Percentiles rank a stretch among this genome's conserved stretches.
Evolutionary conservation across 306 rosid genomes (phyloP).

Genomic region (Vigna radiata): DNA sequence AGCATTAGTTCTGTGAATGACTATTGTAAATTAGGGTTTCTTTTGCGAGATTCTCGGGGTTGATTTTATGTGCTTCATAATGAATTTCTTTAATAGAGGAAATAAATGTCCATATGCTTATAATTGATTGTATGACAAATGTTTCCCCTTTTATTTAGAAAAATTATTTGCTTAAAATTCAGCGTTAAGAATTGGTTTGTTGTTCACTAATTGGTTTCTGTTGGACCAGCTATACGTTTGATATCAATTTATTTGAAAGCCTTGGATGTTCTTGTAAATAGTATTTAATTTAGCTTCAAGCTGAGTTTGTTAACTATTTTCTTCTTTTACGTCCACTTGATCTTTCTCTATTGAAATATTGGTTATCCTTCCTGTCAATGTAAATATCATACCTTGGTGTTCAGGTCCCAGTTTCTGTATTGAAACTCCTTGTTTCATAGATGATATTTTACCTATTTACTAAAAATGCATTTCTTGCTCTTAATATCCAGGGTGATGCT

Average conservation of each 20-base stretch:
- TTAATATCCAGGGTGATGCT: conserved; percentile 55
- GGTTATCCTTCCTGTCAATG: too few species aligned
- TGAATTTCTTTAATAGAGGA: neutral
- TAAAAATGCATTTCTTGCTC: neutral
- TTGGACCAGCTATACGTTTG: too few species aligned
- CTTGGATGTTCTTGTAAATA: neutral
- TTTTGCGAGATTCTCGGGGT: neutral
- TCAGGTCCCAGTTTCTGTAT: neutral
- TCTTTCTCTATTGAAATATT: too few species aligned
- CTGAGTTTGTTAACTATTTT: neutral
- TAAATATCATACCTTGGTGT: too few species aligned
- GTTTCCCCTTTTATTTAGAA: too few species aligned
- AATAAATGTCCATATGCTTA: too few species aligned
- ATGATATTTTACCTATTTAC: too few species aligned
- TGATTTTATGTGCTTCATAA: neutral
- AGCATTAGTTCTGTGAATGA: neutral
- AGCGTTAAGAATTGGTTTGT: too few species aligned
- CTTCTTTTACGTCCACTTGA: neutral
- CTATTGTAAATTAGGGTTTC: neutral
- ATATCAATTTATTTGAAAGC: neutral
- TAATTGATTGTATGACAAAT: too few species aligned
- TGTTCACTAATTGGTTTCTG: neutral
- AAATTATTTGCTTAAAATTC: too few species aligned
- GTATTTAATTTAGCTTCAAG: neutral
- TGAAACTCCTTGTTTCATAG: neutral